Conservation (phyloP, 768 basidiomycete species). For the Boletus rubroflammeus region DNA sequence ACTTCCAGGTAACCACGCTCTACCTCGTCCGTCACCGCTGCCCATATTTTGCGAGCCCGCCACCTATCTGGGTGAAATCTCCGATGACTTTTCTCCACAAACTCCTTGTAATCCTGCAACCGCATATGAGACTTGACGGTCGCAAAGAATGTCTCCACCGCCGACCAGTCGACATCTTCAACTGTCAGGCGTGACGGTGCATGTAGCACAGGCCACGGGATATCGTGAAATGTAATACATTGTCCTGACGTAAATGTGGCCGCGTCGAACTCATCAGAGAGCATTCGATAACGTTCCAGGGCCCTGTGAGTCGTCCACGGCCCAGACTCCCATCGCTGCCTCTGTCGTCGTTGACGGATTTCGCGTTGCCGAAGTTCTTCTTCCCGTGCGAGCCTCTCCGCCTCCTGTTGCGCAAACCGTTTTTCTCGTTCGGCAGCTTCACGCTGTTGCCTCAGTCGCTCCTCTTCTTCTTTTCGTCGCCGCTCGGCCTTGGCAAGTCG, state of each 20-base stretch:
- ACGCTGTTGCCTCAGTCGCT: constrained; percentile 19
- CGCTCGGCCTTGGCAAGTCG: constrained; percentile 34
- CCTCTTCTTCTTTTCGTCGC: constrained; percentile 32
- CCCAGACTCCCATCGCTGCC: constrained; percentile 54
- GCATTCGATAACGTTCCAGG: constrained; percentile 61
- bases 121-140: constrained; percentile 51
- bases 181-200: constrained; percentile 49
- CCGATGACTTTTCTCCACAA: constrained; percentile 68
- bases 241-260: constrained; percentile 50
- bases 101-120: constrained; percentile 55
- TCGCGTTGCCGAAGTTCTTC: constrained; percentile 38
- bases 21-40: constrained; percentile 53
- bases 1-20: constrained; percentile 62
- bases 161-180: constrained; percentile 66
- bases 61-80: constrained; percentile 82
- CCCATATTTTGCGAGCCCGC: constrained; percentile 62
- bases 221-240: constrained; percentile 54
- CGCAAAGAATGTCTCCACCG: constrained; percentile 70
- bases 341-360: constrained; percentile 43
- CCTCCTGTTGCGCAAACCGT: constrained; percentile 23
- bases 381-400: constrained; percentile 31
- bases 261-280: constrained; percentile 62
- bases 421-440: constrained; percentile 27
- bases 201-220: constrained; percentile 76
- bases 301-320: constrained; percentile 65